Evolutionary conservation across 2,329 filamentous ascomycete genomes (phyloP), one percentile per base, ranked within the genome.

Genomic region (Neurospora sp.): DNA sequence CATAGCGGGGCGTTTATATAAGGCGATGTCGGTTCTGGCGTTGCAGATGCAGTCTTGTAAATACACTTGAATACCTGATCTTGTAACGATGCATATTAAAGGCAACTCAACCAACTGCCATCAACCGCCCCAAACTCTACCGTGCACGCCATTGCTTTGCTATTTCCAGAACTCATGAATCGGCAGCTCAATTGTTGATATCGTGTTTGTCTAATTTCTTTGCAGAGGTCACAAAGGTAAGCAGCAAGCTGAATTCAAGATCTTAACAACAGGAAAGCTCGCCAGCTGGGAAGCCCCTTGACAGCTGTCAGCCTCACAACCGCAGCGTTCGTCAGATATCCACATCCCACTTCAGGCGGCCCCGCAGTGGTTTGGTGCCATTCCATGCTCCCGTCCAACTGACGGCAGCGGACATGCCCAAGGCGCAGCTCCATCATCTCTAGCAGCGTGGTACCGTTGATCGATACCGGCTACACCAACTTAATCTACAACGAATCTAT

Each of bases 1-100:
- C 38, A 69, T 68, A 70, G 72, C 71, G 46, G 4, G 72, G 73
- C 70, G 73, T 73, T 73, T 43, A 42, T 17, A n/a, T 67, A 28
- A 28, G 67, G 23, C 23, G 23, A 62, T 33, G 3, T 62, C 23
- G 52, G 52, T 36, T 62, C 52, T 33, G 52, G 52, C 52, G 23
- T 33, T 10, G 23, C 23, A 19, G 19, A 33, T 62, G 52, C 23
- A 62, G 23, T 52, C 43, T 52, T 52, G 43, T 52, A 23, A 52
- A 36, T 62, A 33, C 52, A 28, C 7, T 17, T 33, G 15, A 17
- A n/a, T 62, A 62, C 52, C 33, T 62, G 52, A 62, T 17, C 28
- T 62, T 62, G 28, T 62, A 33, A 62, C 52, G 23, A 62, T 33
- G 52, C 52, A 6, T 62, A 15, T 36, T 9, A 17, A 62, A 33